A percentile compares a stretch with the other conserved stretches of the same genome.
phyloP scores from a whole-genome alignment of 495 filamentous ascomycete genomes.

The Polyplosphaeria fusca region DNA sequence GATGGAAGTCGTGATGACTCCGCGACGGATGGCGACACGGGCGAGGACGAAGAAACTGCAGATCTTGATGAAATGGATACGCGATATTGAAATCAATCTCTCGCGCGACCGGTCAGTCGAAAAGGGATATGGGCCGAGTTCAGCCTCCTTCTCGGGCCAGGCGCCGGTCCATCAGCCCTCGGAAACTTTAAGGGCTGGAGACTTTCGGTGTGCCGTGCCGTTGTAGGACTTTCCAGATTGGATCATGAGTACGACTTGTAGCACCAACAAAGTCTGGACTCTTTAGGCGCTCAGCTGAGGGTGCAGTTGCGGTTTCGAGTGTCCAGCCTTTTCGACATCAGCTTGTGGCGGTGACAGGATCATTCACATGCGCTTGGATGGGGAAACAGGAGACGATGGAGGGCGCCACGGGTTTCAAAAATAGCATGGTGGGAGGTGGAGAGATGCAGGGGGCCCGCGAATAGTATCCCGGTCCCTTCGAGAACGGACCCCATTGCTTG shows the following conservation, averaged over 20 bases:
- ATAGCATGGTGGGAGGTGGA: neutral
- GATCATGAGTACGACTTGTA: neutral
- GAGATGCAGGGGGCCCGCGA: neutral
- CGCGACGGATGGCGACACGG: neutral
- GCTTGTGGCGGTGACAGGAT: neutral
- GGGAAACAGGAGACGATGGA: neutral
- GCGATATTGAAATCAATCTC: conserved; percentile 35
- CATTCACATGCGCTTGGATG: neutral
- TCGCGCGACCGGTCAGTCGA: neutral
- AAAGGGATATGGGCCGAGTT: neutral
- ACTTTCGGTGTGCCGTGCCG: neutral
- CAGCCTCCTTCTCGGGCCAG: neutral
- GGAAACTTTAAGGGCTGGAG: too few relatives aligned
- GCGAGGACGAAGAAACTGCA: conserved; percentile 33
- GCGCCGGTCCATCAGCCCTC: too few relatives aligned
- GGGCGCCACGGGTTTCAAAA: neutral
- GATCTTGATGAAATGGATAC: conserved; percentile 43
- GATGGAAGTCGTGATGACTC: neutral
- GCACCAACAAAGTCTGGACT: neutral
- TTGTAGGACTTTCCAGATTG: neutral
- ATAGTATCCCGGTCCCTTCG: too few relatives aligned
- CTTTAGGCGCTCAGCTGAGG: neutral
- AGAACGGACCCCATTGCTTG: neutral
- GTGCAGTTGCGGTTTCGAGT: neutral
- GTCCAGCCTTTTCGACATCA: neutral